Conservation (phyloP, 2,329 filamentous ascomycete species). For the Fusarium sp. region DNA sequence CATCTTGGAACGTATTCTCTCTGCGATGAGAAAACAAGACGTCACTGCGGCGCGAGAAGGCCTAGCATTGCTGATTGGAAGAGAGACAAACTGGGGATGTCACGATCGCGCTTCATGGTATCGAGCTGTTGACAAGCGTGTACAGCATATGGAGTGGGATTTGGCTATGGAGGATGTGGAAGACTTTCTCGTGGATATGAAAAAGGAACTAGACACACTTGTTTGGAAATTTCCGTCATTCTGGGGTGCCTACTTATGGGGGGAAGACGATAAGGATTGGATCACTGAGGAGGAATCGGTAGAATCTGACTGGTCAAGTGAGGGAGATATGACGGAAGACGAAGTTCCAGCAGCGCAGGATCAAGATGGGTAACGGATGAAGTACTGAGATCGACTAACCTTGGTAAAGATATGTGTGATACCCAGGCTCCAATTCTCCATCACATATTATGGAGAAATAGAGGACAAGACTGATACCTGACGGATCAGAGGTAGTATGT, state of each 20-base stretch:
- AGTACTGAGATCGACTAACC: too few relatives aligned
- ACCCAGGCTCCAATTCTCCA: too few relatives aligned
- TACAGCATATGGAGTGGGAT: conserved; percentile 8
- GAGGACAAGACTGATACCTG: too few relatives aligned
- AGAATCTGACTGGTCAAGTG: background rate
- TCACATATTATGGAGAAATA: too few relatives aligned
- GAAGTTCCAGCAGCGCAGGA: background rate
- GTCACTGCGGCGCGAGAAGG: background rate
- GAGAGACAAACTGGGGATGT: conserved; percentile 11
- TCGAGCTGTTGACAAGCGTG: conserved; percentile 23
- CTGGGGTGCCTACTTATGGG: background rate
- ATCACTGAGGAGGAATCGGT: background rate
- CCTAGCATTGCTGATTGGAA: background rate
- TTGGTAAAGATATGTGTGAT: too few relatives aligned
- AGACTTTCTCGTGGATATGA: conserved; percentile 18
- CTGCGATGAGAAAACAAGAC: background rate
- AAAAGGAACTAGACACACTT: conserved; percentile 4
- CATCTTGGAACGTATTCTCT: background rate
- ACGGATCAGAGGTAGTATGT: background rate
- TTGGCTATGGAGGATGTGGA: conserved; percentile 15
- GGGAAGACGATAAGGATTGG: background rate
- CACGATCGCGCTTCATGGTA: conserved; percentile 13
- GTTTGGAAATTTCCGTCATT: background rate
- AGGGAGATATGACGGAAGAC: background rate
- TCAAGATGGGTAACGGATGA: background rate